Base-by-base conservation (phyloP, 2,329 filamentous ascomycete genomes). In the Pestalotiopsis sp. region DNA sequence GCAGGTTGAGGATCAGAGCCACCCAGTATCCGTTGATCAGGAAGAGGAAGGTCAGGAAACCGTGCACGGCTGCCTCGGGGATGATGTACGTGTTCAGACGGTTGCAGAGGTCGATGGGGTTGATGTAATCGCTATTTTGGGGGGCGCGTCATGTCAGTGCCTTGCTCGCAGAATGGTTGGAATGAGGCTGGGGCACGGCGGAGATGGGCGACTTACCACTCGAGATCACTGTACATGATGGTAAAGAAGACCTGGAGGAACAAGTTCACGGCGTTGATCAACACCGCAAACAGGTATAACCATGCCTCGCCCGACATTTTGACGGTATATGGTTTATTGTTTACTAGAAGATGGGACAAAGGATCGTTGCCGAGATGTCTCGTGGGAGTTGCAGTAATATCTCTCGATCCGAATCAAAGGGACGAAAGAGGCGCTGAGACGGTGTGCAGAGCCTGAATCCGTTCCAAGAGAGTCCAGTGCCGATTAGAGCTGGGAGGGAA, bases 171-270 rank as follows among this genome's bases (percentile, higher is more conserved):
- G 25, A 13, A 14, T 23, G 38, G 61, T 17, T n/a, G 38, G 38
- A 61, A 39, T 17, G 56, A 66, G 27, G 14, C 27, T 20, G 23
- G n/a, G 31, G 25, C 23, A 69, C 75, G 68, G 63, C 66, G n/a
- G 45, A 69, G 41, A 59, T 57, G 25, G 38, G 27, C 52, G 58
- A 87, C 93, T 79, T 86, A 97, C 95, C 96, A 99, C 92, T 99
- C 96, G 78, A 99, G 85, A 88, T 99, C 96, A 84, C 94, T 97
- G 86, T 98, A 99, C 97, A 99, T 99, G 81, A 99, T 99, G 69
- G 96, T 99, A 87, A 99, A 99, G 89, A 99, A 99, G 77, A 99
- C 96, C 86, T 99, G 97, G 69, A 99, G 89, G 84, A 99, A 99
- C 79, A 99, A 90, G 88, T 99, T 99, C 90, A 99, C 95, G 86